Conservation (phyloP, 192 early-diverging fungal genomes). For the Podila epicladia region DNA sequence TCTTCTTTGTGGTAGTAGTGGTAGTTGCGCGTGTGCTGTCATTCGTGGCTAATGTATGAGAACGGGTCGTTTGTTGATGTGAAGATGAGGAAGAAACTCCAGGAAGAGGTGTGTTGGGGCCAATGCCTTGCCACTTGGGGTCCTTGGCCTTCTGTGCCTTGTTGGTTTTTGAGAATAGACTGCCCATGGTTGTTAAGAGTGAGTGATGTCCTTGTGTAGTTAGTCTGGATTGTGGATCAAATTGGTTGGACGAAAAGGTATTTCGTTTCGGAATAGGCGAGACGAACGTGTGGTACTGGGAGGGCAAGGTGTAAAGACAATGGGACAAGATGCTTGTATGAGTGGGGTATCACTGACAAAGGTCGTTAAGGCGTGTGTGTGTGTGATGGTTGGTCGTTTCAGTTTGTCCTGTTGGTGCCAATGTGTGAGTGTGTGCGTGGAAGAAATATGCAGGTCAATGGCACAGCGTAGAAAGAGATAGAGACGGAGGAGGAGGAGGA, state of each 20-base stretch:
- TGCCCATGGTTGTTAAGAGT: slow-evolving; percentile 22
- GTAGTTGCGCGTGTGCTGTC: slow-evolving; percentile 6
- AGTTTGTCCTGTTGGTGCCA: not conserved
- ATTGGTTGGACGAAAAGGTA: too few species aligned
- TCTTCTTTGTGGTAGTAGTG: slow-evolving; percentile 1
- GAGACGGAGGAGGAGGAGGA: not conserved
- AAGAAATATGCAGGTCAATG: not conserved
- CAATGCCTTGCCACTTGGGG: slow-evolving; percentile 47
- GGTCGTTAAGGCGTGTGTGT: not conserved
- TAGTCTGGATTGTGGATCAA: not conserved
- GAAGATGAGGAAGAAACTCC: not conserved
- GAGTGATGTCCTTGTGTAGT: not conserved
- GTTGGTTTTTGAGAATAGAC: slow-evolving; percentile 33
- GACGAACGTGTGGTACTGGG: not conserved
- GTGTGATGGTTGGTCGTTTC: not conserved
- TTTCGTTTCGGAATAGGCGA: not conserved
- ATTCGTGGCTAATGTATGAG: slow-evolving; percentile 8
- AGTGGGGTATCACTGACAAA: not conserved
- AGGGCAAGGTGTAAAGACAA: not conserved
- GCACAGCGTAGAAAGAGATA: not conserved
- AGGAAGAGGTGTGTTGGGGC: slow-evolving; percentile 45
- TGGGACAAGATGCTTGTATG: not conserved
- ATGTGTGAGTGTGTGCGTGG: not conserved
- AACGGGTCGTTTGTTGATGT: slow-evolving; percentile 12
- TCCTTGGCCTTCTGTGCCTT: slow-evolving; percentile 39